Conservation (phyloP, 2,329 filamentous ascomycete genomes). For the Hirsutella thompsonii region DNA sequence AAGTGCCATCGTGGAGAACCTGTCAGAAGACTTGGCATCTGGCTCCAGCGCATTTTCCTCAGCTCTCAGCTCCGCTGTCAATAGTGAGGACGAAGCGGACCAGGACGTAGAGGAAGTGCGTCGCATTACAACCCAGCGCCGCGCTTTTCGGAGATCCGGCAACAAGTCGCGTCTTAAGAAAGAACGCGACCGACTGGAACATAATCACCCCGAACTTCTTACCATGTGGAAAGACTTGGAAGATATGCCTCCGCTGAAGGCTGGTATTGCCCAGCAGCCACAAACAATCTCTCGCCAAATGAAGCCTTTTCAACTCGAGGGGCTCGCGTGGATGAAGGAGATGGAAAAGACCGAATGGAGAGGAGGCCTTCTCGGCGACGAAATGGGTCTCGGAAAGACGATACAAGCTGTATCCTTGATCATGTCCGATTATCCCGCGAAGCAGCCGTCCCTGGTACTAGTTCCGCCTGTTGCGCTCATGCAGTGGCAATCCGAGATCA, state of each 20-base stretch:
- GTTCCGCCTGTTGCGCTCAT: conserved; percentile 89
- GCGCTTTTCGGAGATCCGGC: conserved; percentile 17
- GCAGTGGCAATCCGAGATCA: conserved; percentile 84
- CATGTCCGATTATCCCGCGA: conserved; percentile 91
- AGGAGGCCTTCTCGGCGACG: conserved; percentile 84
- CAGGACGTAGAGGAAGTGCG: conserved; percentile 2
- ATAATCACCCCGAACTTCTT: conserved; percentile 61
- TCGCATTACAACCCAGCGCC: conserved; percentile 15
- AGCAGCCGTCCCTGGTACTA: conserved; percentile 71
- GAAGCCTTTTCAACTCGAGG: conserved; percentile 89
- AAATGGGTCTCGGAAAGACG: conserved; percentile 98
- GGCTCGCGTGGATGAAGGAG: conserved; percentile 83
- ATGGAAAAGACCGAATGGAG: conserved; percentile 81
- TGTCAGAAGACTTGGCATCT: background rate
- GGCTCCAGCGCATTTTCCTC: conserved; percentile 1
- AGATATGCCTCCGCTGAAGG: conserved; percentile 52
- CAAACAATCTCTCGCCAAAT: conserved; percentile 65
- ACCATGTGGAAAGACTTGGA: conserved; percentile 78
- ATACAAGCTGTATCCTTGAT: conserved; percentile 96
- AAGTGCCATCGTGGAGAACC: background rate
- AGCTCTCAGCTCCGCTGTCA: conserved; percentile 3
- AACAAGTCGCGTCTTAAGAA: conserved; percentile 16
- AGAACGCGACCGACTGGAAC: conserved; percentile 57
- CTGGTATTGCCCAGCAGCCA: conserved; percentile 37
- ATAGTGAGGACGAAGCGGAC: conserved; percentile 12